Percentiles rank a stretch among this genome's conserved stretches.
Evolutionary conservation across 768 basidiomycete genomes (phyloP).

Genomic region (Rhodotorula paludigena): DNA sequence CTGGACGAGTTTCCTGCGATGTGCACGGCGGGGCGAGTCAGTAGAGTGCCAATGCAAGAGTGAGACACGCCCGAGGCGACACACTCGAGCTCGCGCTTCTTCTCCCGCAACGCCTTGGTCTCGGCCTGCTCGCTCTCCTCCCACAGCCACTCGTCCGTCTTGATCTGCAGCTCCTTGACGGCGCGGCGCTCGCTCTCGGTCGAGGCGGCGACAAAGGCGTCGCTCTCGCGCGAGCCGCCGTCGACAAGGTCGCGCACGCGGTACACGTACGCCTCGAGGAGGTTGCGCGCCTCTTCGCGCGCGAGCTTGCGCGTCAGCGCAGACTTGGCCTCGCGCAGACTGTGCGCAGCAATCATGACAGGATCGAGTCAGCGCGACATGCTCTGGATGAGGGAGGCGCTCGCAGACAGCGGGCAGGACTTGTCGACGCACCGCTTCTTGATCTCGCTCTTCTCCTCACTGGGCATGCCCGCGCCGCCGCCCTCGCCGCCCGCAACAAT

Average conservation of each 20-base stretch:
- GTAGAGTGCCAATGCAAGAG: background rate
- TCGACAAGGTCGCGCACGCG: slow-evolving; percentile 71
- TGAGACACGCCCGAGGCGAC: slow-evolving; percentile 45
- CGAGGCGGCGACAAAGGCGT: slow-evolving; percentile 47
- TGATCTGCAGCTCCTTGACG: slow-evolving; percentile 65
- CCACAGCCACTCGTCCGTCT: slow-evolving; percentile 73
- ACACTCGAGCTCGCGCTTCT: slow-evolving; percentile 76
- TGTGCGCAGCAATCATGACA: slow-evolving; percentile 48
- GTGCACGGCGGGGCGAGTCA: slow-evolving; percentile 50
- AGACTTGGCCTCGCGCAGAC: slow-evolving; percentile 70
- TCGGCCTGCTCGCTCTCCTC: slow-evolving; percentile 78
- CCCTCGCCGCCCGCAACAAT: slow-evolving; percentile 1
- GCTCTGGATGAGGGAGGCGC: no score
- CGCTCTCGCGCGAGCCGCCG: slow-evolving; percentile 50
- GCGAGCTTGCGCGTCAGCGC: slow-evolving; percentile 70
- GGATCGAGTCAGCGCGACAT: no score
- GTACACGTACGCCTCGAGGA: slow-evolving; percentile 90
- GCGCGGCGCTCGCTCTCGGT: slow-evolving; percentile 62
- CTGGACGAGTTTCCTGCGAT: slow-evolving; percentile 72
- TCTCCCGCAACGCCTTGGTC: slow-evolving; percentile 66
- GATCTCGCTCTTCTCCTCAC: slow-evolving; percentile 67
- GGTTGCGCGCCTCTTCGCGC: slow-evolving; percentile 84
- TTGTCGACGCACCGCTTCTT: slow-evolving; percentile 55
- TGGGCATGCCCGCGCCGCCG: slow-evolving; percentile 54
- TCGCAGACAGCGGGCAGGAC: no score